Evolutionary conservation across 208 protist species (phyloP).

Genomic region (Leishmania turanica): DNA sequence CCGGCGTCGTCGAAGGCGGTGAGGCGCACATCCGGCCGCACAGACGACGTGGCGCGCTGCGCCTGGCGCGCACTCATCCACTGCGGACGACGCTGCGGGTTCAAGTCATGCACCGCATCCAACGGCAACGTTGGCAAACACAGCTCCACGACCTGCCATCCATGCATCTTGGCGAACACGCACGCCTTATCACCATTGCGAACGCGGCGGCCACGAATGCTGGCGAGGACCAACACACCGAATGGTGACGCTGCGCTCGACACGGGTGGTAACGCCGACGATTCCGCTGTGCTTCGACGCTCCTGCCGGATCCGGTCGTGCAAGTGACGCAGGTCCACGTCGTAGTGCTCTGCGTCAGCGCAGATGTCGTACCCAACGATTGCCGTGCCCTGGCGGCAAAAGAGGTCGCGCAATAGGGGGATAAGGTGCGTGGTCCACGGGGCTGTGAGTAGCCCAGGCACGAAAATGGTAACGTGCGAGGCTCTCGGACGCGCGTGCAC

Average conservation of each 20-base stretch:
- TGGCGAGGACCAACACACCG: slow-evolving; percentile 11
- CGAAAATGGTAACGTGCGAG: slow-evolving; percentile 14
- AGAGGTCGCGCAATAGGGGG: slow-evolving; percentile 9
- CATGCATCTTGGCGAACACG: slow-evolving; percentile 22
- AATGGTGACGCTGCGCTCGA: neutral
- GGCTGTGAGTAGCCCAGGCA: slow-evolving; percentile 31
- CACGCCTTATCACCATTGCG: slow-evolving; percentile 3
- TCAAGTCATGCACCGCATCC: neutral
- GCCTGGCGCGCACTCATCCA: neutral
- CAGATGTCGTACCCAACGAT: slow-evolving; percentile 31
- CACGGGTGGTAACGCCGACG: neutral
- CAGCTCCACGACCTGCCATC: slow-evolving; percentile 32
- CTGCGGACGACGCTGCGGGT: neutral
- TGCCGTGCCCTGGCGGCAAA: slow-evolving; percentile 2
- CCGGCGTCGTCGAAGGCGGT: slow-evolving; percentile 35
- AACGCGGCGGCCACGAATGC: slow-evolving; percentile 8
- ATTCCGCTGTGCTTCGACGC: neutral
- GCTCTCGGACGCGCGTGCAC: neutral
- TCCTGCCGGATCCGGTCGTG: neutral
- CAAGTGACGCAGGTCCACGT: slow-evolving; percentile 22
- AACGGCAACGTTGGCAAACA: slow-evolving; percentile 28
- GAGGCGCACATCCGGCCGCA: slow-evolving; percentile 26
- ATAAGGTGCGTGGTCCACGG: slow-evolving; percentile 27
- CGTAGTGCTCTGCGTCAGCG: slow-evolving; percentile 20
- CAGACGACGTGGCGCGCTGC: neutral